Evolutionary conservation across 345 rosid genomes (phyloP), one percentile per base, ranked within the genome.

Genomic region (Lumnitzera littorea): DNA sequence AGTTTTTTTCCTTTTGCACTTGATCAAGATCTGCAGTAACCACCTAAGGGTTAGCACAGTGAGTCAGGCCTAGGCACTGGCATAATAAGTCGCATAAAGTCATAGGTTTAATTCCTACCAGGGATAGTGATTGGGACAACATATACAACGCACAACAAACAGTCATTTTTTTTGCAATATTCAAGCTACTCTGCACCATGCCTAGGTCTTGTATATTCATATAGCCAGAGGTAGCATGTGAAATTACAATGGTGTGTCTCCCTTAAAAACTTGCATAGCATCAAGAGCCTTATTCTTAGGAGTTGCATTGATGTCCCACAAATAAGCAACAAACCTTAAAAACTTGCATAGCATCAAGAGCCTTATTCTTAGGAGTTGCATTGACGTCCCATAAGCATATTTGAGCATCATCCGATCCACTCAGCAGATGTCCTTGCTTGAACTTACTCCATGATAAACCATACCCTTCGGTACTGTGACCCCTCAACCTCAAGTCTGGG

Each of bases 331-430:
- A 51, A 56, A 90, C 97, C 92, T 86, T 90, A 65, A 84, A 90
- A 59, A 82, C 86, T 63, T 80, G 92, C 72, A 67, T 85, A 56
- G 99, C 99, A 66, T 95, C 97, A 5, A 95, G 87, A 60, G 79
- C 12, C 72, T 82, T 88, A 75, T 87, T 95, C 70, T 85, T 86
- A 9, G 91, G 91, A 56, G 89, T 66, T 13, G 80, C 81, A 64
- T 85, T 88, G 58, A 88, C 81, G 69, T 95, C 99, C 99, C 99
- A 95, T 65, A 95, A 65, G 71, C 99, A 95, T 65, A 95, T 88
- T 75, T 95, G 99, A 63, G 99, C 92, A 70, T 95, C 99, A 73
- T 95, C 97, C 59, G 97, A 88, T 54, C 97, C 97, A 62, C 99
- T 95, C 15, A 95, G 92, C 72, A 95, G 68, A 76, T 91, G 88